Percentiles rank a stretch among this genome's conserved stretches.
Conservation (phyloP, 129 eudicot species). For the Escallonia rubra region DNA sequence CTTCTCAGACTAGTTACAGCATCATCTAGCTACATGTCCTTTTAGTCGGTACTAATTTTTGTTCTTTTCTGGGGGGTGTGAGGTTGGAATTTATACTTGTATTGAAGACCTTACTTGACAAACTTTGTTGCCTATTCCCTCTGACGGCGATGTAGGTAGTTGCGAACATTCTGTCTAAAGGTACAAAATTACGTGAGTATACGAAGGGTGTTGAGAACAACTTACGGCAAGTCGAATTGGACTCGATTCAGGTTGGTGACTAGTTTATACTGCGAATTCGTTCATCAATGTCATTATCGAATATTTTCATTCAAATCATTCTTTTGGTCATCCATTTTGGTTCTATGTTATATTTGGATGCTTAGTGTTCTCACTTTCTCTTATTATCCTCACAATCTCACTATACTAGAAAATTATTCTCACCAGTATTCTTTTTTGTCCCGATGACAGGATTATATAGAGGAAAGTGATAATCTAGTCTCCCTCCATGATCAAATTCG, state of each 20-base stretch:
- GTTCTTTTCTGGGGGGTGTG: too few species aligned
- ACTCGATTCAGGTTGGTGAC: constrained; percentile 81
- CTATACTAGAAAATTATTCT: neutral
- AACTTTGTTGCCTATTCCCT: constrained; percentile 8
- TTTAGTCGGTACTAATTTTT: too few species aligned
- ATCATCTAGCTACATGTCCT: neutral
- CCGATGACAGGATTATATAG: constrained; percentile 76
- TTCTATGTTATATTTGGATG: too few species aligned
- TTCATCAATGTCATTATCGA: too few species aligned
- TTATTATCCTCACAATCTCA: too few species aligned
- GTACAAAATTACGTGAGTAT: constrained; percentile 79
- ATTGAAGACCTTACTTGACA: too few species aligned
- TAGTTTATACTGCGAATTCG: neutral
- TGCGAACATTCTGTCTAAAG: constrained; percentile 87
- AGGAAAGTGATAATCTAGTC: constrained; percentile 95
- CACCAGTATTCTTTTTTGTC: constrained; percentile 1
- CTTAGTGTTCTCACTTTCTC: too few species aligned
- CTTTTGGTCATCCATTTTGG: too few species aligned
- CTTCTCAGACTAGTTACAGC: neutral
- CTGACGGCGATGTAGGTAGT: constrained; percentile 55
- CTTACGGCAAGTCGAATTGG: constrained; percentile 83
- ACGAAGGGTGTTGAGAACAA: constrained; percentile 96
- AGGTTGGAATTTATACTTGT: too few species aligned
- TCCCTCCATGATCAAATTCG: constrained; percentile 97
- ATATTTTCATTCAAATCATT: too few species aligned